Percentiles rank a stretch among this genome's conserved stretches.
phyloP scores from a whole-genome alignment of 1,139 yeast species.

The Yamadazyma atmosphaerica region DNA sequence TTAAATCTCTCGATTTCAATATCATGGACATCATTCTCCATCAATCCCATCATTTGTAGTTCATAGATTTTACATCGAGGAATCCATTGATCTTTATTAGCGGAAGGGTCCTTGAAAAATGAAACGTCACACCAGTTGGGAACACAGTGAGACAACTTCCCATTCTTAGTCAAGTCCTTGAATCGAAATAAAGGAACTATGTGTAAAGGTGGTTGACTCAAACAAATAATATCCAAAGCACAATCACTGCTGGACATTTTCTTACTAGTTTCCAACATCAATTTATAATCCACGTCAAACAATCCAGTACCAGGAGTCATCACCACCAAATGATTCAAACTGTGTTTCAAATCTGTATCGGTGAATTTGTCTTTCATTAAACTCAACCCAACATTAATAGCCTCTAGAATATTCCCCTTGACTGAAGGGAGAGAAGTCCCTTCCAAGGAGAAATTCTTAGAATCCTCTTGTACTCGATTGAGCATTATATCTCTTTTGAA shows the following conservation, averaged over 20 bases:
- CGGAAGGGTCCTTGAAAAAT: conserved; percentile 63
- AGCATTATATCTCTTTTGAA: conserved; percentile 73
- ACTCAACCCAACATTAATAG: conserved; percentile 80
- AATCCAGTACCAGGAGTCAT: conserved; percentile 93
- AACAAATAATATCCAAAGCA: conserved; percentile 84
- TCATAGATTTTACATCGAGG: conserved; percentile 94
- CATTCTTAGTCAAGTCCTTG: conserved; percentile 32
- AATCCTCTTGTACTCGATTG: conserved; percentile 25
- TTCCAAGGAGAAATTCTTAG: conserved; percentile 31
- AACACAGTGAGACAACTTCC: conserved; percentile 68
- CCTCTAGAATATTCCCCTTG: conserved; percentile 86
- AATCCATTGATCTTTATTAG: conserved; percentile 69
- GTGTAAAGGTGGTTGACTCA: conserved; percentile 90
- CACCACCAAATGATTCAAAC: conserved; percentile 80
- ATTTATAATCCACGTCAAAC: conserved; percentile 85
- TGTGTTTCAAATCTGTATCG: conserved; percentile 84
- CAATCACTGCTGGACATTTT: conserved; percentile 76
- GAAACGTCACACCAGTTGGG: conserved; percentile 96
- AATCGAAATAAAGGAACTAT: conserved; percentile 86
- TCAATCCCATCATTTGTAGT: conserved; percentile 96
- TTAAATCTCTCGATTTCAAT: conserved; percentile 59
- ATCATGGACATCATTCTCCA: conserved; percentile 81
- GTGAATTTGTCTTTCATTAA: conserved; percentile 77
- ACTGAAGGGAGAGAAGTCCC: conserved; percentile 79
- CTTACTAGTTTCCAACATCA: conserved; percentile 72